A percentile compares a stretch with the other conserved stretches of the same genome.
These are phyloP conservation scores for Sporothrix brunneoviolacea DNA, from an alignment of 2,329 filamentous ascomycete genomes.

Conservation along the genomic window DNA sequence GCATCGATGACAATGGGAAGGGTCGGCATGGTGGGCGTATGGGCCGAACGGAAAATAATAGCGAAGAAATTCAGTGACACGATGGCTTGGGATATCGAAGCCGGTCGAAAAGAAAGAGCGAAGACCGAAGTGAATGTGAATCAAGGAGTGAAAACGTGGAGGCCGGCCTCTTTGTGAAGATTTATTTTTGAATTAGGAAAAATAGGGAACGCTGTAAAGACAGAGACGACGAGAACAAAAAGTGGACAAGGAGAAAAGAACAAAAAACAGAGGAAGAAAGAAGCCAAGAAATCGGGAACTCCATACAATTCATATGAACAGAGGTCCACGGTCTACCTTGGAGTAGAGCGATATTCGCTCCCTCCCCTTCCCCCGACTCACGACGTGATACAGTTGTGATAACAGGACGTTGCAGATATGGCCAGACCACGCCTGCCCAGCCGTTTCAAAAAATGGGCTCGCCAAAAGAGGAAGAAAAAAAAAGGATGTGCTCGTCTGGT, in stretches of 20 bases:
- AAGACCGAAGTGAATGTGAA: too few relatives aligned
- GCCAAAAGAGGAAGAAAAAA: conserved; percentile 1
- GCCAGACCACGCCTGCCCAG: neutral
- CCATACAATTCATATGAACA: neutral
- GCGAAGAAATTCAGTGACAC: too few relatives aligned
- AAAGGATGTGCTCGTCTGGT: neutral
- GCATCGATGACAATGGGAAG: neutral
- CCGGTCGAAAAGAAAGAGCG: too few relatives aligned
- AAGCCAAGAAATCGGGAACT: too few relatives aligned
- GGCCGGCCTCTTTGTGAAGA: too few relatives aligned
- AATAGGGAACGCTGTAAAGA: neutral
- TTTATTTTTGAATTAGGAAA: too few relatives aligned
- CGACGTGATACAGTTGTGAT: neutral
- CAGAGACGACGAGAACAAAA: neutral
- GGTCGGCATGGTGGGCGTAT: neutral
- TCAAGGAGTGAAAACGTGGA: too few relatives aligned
- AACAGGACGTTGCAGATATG: neutral
- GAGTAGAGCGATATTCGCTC: too few relatives aligned
- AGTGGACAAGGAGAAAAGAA: neutral
- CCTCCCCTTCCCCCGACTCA: neutral
- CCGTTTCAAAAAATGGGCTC: neutral
- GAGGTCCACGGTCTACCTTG: too few relatives aligned
- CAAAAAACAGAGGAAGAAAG: neutral
- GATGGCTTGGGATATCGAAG: too few relatives aligned
- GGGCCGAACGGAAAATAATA: neutral